Evolutionary conservation across 495 filamentous ascomycete genomes (phyloP).

Genomic region (Lichina pygmaea): DNA sequence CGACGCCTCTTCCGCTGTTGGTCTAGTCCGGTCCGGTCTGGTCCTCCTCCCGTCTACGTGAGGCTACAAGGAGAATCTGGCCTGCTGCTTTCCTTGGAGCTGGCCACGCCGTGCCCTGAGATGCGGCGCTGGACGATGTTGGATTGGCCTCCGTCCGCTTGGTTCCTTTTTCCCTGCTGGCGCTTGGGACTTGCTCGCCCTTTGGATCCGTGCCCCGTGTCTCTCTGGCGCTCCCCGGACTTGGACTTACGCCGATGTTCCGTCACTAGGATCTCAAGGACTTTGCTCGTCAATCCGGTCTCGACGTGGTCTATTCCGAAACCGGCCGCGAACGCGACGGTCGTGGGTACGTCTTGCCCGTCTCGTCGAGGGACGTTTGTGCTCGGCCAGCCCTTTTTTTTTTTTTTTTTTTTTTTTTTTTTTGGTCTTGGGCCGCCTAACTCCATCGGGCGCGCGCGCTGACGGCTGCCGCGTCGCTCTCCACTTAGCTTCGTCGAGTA

Average conservation of each 20-base stretch:
- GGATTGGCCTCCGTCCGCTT: neutral
- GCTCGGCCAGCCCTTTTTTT: neutral
- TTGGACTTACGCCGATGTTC: slow-evolving; percentile 29
- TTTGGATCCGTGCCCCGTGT: neutral
- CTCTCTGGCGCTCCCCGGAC: neutral
- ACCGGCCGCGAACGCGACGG: slow-evolving; percentile 79
- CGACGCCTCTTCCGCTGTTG: neutral
- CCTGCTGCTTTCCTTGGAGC: neutral
- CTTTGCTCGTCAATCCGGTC: slow-evolving; percentile 85
- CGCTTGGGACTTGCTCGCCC: neutral
- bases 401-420: neutral
- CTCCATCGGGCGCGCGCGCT: neutral
- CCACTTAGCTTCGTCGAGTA: slow-evolving; percentile 76
- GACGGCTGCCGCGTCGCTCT: neutral
- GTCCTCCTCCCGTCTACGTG: neutral
- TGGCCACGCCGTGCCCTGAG: neutral
- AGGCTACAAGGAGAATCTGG: neutral
- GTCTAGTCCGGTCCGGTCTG: neutral
- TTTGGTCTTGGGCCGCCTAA: neutral
- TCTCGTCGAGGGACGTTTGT: neutral
- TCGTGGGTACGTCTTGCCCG: slow-evolving; percentile 42
- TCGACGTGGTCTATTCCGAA: slow-evolving; percentile 96
- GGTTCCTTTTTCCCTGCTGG: slow-evolving; percentile 1
- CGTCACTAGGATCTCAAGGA: slow-evolving; percentile 85
- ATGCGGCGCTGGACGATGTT: neutral